Conservation (phyloP, 352 stramenopile genomes). For the Elongisporangium senticosum region DNA sequence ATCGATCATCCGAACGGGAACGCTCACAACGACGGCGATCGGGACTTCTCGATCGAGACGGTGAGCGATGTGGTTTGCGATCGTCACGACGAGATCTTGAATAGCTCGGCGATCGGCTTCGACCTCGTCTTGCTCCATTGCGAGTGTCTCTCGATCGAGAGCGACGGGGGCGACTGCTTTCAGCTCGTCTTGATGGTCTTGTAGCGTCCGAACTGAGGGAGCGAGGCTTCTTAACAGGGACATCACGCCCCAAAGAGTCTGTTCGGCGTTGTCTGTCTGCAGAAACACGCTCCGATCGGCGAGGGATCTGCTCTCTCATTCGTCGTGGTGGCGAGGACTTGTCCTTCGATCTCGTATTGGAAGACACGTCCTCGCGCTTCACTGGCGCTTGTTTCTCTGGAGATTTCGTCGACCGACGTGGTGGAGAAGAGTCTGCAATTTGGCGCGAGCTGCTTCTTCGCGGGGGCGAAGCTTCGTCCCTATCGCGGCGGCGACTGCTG, state of each 20-base stretch:
- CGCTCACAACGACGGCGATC: neutral
- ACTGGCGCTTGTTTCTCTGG: neutral
- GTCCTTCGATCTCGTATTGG: neutral
- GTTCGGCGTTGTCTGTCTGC: slow-evolving; percentile 10
- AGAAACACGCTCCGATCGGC: neutral
- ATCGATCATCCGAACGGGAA: neutral
- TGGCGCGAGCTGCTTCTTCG: slow-evolving; percentile 8
- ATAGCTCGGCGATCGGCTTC: slow-evolving; percentile 2
- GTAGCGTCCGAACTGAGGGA: slow-evolving; percentile 2
- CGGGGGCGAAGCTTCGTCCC: slow-evolving; percentile 6
- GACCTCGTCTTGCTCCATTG: neutral
- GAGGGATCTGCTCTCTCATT: neutral
- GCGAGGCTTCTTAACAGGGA: slow-evolving; percentile 1
- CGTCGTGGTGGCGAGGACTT: slow-evolving; percentile 9
- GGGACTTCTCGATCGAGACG: slow-evolving; percentile 19
- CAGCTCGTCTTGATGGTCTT: neutral
- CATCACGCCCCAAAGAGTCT: slow-evolving; percentile 17
- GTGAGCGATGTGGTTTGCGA: slow-evolving; percentile 11
- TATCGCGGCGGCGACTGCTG: neutral
- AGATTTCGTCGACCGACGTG: neutral
- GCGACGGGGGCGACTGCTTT: slow-evolving; percentile 2
- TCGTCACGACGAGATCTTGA: neutral
- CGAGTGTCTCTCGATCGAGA: slow-evolving; percentile 8
- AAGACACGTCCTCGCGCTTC: neutral
- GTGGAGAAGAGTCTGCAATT: neutral